Evolutionary conservation across 371 early-diverging fungal genomes (phyloP).

Genomic region (Mucor mucedo): DNA sequence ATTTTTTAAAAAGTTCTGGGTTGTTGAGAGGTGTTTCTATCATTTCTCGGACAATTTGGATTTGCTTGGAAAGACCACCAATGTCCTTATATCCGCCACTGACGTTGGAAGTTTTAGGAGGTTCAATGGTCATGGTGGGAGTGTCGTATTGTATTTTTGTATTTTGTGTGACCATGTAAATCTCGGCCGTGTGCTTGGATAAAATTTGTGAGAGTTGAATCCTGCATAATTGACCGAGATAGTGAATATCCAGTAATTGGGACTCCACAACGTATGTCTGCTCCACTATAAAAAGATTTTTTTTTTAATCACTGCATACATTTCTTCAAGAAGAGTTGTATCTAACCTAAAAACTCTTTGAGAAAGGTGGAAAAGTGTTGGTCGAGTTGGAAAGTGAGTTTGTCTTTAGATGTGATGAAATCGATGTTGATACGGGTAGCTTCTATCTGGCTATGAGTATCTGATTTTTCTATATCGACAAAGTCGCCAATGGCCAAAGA

Average conservation of each 20-base stretch:
- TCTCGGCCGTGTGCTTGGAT: not conserved
- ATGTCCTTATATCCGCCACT: slow-evolving; percentile 55
- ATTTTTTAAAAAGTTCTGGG: slow-evolving; percentile 73
- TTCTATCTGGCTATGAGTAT: slow-evolving; percentile 2
- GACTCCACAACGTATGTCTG: slow-evolving; percentile 51
- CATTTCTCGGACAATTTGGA: slow-evolving; percentile 79
- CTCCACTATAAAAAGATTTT: slow-evolving; percentile 42
- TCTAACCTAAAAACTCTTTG: slow-evolving; percentile 30
- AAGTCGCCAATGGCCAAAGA: slow-evolving; percentile 24
- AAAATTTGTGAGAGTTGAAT: slow-evolving; percentile 10
- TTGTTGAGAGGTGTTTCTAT: slow-evolving; percentile 85
- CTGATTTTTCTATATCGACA: slow-evolving; percentile 8
- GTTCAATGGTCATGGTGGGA: too few relatives aligned
- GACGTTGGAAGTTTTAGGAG: not conserved
- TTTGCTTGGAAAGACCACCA: slow-evolving; percentile 79
- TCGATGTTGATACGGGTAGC: slow-evolving; percentile 21
- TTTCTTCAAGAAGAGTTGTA: not conserved
- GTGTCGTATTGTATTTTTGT: slow-evolving; percentile 20
- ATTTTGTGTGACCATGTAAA: slow-evolving; percentile 34
- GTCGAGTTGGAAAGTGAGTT: not conserved
- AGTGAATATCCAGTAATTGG: slow-evolving; percentile 59
- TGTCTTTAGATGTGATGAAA: slow-evolving; percentile 14
- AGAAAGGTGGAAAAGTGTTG: slow-evolving; percentile 23
- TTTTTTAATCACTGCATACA: too few relatives aligned
- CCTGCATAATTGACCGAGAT: slow-evolving; percentile 21